A percentile compares a stretch with the other conserved stretches of the same genome.
Evolutionary conservation across 108 stramenopile genomes (phyloP).

Genomic region (Cylindrotheca closterium): DNA sequence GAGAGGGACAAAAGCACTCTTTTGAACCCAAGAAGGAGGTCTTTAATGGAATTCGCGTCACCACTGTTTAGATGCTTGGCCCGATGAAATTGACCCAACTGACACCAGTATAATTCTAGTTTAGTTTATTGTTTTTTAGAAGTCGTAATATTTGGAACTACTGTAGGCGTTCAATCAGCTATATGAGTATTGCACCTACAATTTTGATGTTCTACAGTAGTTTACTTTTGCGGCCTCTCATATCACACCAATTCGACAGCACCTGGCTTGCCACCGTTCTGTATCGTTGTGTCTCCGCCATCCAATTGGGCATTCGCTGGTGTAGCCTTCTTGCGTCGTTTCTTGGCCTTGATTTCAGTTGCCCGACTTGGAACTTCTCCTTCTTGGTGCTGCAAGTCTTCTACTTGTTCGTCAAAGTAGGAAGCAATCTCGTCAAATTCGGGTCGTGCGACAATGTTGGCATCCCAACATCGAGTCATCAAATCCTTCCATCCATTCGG

Average conservation of each 20-base stretch:
- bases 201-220: background rate
- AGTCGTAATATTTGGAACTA: background rate
- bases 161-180: too few relatives aligned
- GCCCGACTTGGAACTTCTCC: constrained; percentile 51
- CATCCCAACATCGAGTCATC: constrained; percentile 71
- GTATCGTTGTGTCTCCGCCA: constrained; percentile 26
- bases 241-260: constrained; percentile 43
- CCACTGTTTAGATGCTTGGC: constrained; percentile 22
- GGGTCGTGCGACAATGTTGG: constrained; percentile 49
- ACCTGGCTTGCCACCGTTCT: constrained; percentile 26
- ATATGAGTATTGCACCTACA: too few relatives aligned
- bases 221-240: background rate
- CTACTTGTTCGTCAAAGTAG: constrained; percentile 59
- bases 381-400: constrained; percentile 43
- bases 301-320: constrained; percentile 63
- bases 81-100: background rate
- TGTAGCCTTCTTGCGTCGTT: constrained; percentile 50
- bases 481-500: constrained; percentile 72
- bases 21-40: constrained; percentile 15
- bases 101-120: background rate
- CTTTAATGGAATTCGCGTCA: constrained; percentile 34
- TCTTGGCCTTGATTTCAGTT: constrained; percentile 71
- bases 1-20: constrained; percentile 16
- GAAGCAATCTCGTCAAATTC: constrained; percentile 67
- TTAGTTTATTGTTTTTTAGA: background rate